A percentile compares a stretch with the other conserved stretches of the same genome.
Conservation (phyloP, 2,329 filamentous ascomycete genomes). For the Coniosporium tulheliwenetii region DNA sequence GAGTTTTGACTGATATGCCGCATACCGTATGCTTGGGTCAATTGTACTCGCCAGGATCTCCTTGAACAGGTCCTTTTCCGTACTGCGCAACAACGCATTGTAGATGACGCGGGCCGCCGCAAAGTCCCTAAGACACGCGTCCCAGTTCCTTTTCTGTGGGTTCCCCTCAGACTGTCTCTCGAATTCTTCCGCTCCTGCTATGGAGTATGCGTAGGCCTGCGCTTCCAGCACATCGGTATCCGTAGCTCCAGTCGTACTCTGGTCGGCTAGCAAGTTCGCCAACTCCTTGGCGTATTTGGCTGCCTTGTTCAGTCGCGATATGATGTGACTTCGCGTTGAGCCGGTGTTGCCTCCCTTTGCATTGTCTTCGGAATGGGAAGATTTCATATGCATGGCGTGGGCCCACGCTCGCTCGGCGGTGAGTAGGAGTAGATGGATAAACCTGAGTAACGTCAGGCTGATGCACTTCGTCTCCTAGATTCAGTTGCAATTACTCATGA, state of each 20-base stretch:
- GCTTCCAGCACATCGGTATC: conserved; percentile 68
- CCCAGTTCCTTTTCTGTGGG: conserved; percentile 44
- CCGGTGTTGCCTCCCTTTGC: conserved; percentile 58
- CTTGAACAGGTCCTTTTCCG: conserved; percentile 64
- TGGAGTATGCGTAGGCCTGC: conserved; percentile 62
- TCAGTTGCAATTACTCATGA: conserved; percentile 46
- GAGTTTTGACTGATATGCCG: conserved; percentile 80
- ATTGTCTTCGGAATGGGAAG: conserved; percentile 61
- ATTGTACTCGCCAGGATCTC: conserved; percentile 75
- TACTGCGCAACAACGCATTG: conserved; percentile 50
- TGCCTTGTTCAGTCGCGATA: conserved; percentile 74
- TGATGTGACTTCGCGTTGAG: conserved; percentile 70
- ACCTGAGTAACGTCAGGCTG: conserved; percentile 32
- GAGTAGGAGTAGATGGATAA: conserved; percentile 64
- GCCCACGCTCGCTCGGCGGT: conserved; percentile 87
- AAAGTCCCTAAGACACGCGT: conserved; percentile 59
- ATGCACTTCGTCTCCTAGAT: not conserved
- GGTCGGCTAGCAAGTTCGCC: conserved; percentile 48
- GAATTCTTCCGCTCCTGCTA: conserved; percentile 64
- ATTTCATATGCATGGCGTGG: conserved; percentile 88
- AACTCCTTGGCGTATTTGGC: conserved; percentile 53
- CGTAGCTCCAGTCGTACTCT: conserved; percentile 46
- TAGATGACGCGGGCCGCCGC: conserved; percentile 71
- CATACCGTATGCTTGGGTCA: conserved; percentile 87
- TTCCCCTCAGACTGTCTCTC: conserved; percentile 54